Evolutionary conservation across 352 stramenopile species (phyloP), one percentile per base, ranked within the genome.

Genomic region (Blastocystis sp.): DNA sequence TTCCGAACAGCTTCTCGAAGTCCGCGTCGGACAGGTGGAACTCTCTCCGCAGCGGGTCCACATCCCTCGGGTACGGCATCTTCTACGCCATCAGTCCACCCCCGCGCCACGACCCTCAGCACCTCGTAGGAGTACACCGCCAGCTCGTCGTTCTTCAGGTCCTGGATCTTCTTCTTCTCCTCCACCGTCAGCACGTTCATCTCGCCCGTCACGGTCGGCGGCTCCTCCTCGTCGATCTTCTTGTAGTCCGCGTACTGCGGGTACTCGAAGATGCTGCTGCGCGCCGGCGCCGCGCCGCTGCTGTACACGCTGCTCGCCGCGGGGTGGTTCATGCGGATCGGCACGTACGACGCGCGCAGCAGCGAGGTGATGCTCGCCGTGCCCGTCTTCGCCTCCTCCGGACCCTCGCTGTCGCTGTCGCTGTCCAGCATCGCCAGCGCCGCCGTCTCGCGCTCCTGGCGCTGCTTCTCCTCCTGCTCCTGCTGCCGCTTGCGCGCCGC

Each of bases 21-120:
- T 88, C 79, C 38, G 59, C 40, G 17, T 88, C 79, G 0, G 60
- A 78, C n/a, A 88, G 61, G 53, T 88, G 74, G 48, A 74, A 81
- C 74, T 88, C 79, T 64, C 62, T 65, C 56, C 79, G 56, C 23
- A 38, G 41, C 11, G 74, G 34, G 80, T 88, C 79, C n/a, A 88
- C 74, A 80, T 81, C 79, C 74, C 21, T 74, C 34, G 76, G 76
- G n/a, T 74, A 86, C 11, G 43, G 62, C 23, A 53, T 19, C 23
- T 14, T 86, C 67, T 86, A 74, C 14, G 23, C 28, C 0, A 59
- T 86, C 43, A 76, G 19, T 48, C 10, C 45, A 23, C 21, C 28
- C 5, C 17, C n/a, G 62, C 28, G 80, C 11, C 19, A 17, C 28
- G 2, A 56, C n/a, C 21, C 11, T 69, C 38, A 88, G 19, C 7